Base-by-base conservation (phyloP, 1,284 basidiomycete genomes). In the Thecaphora thlaspeos region DNA sequence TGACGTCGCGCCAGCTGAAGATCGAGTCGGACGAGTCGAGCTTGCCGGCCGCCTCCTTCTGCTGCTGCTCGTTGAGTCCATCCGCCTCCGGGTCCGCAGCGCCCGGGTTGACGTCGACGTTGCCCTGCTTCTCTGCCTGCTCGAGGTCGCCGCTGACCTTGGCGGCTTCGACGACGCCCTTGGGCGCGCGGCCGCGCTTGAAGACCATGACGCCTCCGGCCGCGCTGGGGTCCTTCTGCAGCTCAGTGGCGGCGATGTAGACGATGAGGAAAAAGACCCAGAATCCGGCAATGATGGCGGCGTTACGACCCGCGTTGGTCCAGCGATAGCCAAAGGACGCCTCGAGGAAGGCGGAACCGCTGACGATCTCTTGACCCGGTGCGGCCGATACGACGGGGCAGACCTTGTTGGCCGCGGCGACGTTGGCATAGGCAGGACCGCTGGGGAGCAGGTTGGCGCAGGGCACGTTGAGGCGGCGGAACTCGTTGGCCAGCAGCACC, bases 401-500 rank as follows among this genome's bases (percentile, higher is more conserved):
- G 1, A 68, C 67, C 46, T 68, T 53, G 56, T 73, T 66, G 24
- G 46, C 48, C n/a, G 39, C 17, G 2, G 45, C 14, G 8, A 55
- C 69, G 34, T 58, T 50, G 5, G 38, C 41, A 38, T 70, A 70
- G 1, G 41, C 40, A 0, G 55, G 46, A 26, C 64, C 71, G 2
- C 48, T 24, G 0, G 72, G 72, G 30, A 73, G 41, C 23, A 62
- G 22, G 34, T 42, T 36, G 4, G 49, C 52, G 36, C 72, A 75
- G 5, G 54, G 46, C 8, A 71, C 54, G 32, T 54, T 43, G 51
- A 67, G 53, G 3, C 37, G 48, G 17, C 69, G 55, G 55, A 70
- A 73, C 41, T 75, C 72, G 60, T 75, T 75, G 17, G 66, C 48
- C 18, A 75, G 49, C 30, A 75, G 43, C n/a, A 65, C 54, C 48